These are phyloP conservation scores for Coniosporium apollinis DNA, from an alignment of 495 filamentous ascomycete species.

Conservation along the genomic window DNA sequence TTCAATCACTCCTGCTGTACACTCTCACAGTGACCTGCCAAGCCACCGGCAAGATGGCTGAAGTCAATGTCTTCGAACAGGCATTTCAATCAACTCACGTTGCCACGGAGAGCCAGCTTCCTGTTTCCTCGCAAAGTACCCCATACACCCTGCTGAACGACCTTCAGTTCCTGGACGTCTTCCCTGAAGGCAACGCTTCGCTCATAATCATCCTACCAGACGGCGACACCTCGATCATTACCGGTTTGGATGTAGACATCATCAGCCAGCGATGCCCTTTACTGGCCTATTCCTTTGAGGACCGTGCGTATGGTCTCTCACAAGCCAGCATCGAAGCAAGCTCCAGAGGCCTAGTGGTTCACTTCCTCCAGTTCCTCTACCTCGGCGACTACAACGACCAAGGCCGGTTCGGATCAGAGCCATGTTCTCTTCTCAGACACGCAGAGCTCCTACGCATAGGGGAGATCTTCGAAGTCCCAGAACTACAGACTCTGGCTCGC, in stretches of 20 bases:
- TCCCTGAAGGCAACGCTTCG: constrained; percentile 7
- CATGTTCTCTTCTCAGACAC: constrained; percentile 16
- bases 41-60: too few species aligned
- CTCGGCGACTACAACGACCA: constrained; percentile 12
- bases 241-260: constrained; percentile 7
- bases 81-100: not conserved
- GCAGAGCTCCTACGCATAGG: constrained; percentile 18
- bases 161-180: constrained; percentile 5
- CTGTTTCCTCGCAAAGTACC: too few species aligned
- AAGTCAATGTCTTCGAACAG: not conserved
- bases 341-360: constrained; percentile 10
- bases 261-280: constrained; percentile 14
- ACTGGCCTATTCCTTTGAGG: constrained; percentile 17
- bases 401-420: too few species aligned
- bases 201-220: constrained; percentile 10
- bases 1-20: too few species aligned
- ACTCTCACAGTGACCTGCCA: too few species aligned
- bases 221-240: constrained; percentile 9
- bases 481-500: constrained; percentile 13
- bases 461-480: constrained; percentile 13
- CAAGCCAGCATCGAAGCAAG: constrained; percentile 12
- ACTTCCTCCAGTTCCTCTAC: constrained; percentile 21
- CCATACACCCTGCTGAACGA: too few species aligned
- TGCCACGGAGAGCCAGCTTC: not conserved
- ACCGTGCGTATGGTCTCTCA: not conserved